Percentiles rank a stretch among this genome's conserved stretches.
These are phyloP conservation scores for Parmelia sp. DNA, from an alignment of 495 filamentous ascomycete species.

Conservation along the genomic window DNA sequence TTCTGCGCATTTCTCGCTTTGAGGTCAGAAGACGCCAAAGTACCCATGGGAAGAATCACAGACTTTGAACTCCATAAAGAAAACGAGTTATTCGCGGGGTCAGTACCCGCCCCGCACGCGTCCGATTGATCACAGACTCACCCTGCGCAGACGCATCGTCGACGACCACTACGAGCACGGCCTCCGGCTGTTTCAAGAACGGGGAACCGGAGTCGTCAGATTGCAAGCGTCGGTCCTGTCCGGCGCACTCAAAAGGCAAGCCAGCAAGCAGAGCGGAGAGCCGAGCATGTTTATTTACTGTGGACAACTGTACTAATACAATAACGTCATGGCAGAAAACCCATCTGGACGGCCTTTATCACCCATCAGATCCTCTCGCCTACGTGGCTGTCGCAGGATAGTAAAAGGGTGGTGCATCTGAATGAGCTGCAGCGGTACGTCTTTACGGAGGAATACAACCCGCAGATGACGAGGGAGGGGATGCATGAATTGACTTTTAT, in stretches of 20 bases:
- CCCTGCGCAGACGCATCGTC: slow-evolving; percentile 52
- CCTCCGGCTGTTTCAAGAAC: slow-evolving; percentile 65
- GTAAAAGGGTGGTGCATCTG: slow-evolving; percentile 50
- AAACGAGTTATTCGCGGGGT: slow-evolving; percentile 65
- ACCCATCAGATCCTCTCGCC: slow-evolving; percentile 51
- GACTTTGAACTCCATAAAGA: slow-evolving; percentile 61
- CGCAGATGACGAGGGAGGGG: slow-evolving; percentile 33
- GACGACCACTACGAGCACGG: slow-evolving; percentile 66
- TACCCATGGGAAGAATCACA: slow-evolving; percentile 42
- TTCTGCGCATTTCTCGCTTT: slow-evolving; percentile 70
- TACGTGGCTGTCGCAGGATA: slow-evolving; percentile 50
- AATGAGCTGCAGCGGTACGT: slow-evolving; percentile 56
- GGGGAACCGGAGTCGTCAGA: slow-evolving; percentile 52
- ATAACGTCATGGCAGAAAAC: slow-evolving; percentile 35
- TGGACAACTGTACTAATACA: neutral
- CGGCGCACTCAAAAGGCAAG: slow-evolving; percentile 9
- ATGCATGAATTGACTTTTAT: slow-evolving; percentile 39
- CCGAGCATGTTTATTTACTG: too few species aligned
- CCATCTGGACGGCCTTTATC: slow-evolving; percentile 74
- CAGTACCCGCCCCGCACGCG: slow-evolving; percentile 22
- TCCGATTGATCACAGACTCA: neutral
- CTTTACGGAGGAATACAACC: slow-evolving; percentile 54
- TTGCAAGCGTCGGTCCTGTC: slow-evolving; percentile 36
- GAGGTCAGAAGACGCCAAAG: slow-evolving; percentile 58
- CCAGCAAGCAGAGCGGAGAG: too few species aligned